Percentiles rank a stretch among this genome's conserved stretches.
phyloP scores from a whole-genome alignment of 2,329 filamentous ascomycete genomes.

The Penicillium vulpinum region DNA sequence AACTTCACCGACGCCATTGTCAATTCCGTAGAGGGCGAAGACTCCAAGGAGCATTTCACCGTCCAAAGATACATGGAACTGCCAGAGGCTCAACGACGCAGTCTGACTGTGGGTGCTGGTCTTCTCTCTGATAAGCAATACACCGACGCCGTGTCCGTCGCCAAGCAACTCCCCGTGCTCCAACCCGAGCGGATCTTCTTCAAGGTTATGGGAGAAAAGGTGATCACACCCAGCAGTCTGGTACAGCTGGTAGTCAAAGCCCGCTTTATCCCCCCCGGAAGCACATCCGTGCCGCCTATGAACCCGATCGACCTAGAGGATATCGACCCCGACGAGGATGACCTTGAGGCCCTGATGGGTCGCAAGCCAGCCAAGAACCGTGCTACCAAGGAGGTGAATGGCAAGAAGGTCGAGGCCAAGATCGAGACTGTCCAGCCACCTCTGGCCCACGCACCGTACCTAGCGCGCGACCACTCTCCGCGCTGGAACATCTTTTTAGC shows the following conservation, averaged over 20 bases:
- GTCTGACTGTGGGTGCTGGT: slow-evolving; percentile 66
- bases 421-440: slow-evolving; percentile 71
- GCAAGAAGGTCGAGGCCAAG: slow-evolving; percentile 57
- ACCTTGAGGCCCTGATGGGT: slow-evolving; percentile 80
- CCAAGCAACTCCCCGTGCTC: slow-evolving; percentile 79
- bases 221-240: slow-evolving; percentile 86
- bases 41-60: slow-evolving; percentile 69
- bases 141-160: slow-evolving; percentile 70
- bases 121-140: slow-evolving; percentile 78
- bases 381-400: slow-evolving; percentile 58
- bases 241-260: slow-evolving; percentile 95
- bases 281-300: slow-evolving; percentile 69
- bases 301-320: slow-evolving; percentile 82
- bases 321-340: slow-evolving; percentile 87
- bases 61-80: slow-evolving; percentile 88
- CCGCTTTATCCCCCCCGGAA: slow-evolving; percentile 86
- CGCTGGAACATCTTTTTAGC: slow-evolving; percentile 94
- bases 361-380: slow-evolving; percentile 66
- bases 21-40: slow-evolving; percentile 53
- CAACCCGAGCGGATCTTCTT: slow-evolving; percentile 92
- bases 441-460: slow-evolving; percentile 87
- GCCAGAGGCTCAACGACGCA: slow-evolving; percentile 70
- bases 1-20: slow-evolving; percentile 69
- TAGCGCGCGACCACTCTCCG: slow-evolving; percentile 83
- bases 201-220: slow-evolving; percentile 94